Base-by-base conservation (phyloP, 306 rosid species). In the Luffa aegyptiaca region DNA sequence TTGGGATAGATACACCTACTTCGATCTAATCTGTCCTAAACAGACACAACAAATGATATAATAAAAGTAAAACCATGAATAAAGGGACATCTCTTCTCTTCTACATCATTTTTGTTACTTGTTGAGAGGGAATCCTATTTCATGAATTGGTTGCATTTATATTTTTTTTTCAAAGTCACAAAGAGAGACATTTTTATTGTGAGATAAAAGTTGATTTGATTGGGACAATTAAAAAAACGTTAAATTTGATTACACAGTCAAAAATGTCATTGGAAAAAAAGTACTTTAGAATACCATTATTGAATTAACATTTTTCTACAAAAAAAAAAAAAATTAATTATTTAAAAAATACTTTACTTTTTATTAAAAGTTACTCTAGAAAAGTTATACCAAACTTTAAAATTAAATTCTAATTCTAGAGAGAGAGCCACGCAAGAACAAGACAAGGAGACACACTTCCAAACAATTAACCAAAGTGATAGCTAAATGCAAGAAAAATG, bases 331-430 rank as follows among this genome's bases (percentile, higher is more conserved):
- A 17, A 51, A 51, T 1, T 3, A 51, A 13, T n/a, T 56, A 18
- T 18, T 56, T 56, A 17, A 14, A 61, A 62, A 31, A 68, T 68
- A 41, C 75, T 69, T 69, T 42, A 69, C 52, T 69, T 69, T 42
- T n/a, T 3, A 0, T n/a, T 0, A 42, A 64, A 69, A 66, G 18
- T 42, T 42, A 69, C 36, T 69, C 36, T 4, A 69, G 0, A 2
- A 69, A 69, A 69, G 75, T 69, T 69, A 69, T 69, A 69, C 75
- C 75, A 69, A 69, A 44, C 75, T 69, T 69, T 69, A 0, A 44
- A 69, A 10, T 42, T 20, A 1, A 69, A 44, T 8, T 11, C 18
- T n/a, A 44, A n/a, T 20, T 69, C 0, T n/a, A 10, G 52, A n/a
- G 36, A 42, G 17, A 20, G 17, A 42, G 75, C 53, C 36, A 69